Base-by-base conservation (phyloP, 2,329 filamentous ascomycete genomes). In the Cladosporium phlei region DNA sequence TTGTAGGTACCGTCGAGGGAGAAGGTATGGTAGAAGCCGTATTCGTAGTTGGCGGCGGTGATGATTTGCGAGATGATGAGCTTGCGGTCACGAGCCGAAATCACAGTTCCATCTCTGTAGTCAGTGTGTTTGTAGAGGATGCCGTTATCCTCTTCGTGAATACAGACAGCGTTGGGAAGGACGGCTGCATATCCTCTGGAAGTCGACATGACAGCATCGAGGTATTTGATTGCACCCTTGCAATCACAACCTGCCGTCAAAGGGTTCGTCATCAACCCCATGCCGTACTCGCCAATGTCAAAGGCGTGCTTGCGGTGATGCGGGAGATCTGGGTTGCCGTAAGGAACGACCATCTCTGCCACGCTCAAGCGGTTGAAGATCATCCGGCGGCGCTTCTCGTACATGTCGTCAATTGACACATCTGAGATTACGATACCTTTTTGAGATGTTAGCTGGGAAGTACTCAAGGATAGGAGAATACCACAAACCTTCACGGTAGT, bases 61-160 rank as follows among this genome's bases (percentile, higher is more conserved):
- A 82, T 78, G 62, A 85, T 81, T 59, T 78, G 82, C 55, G 85
- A 82, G 3, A 86, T 63, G 1, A 86, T 80, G 2, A 86, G 71
- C 54, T 83, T 77, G 1, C 82, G 74, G 49, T 74, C 71, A 8
- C 83, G 71, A 0, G 77, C 78, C 0, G 85, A 78, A 2, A 81
- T 78, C 0, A 80, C 79, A 2, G 78, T 73, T 21, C 73, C 71
- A 0, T 80, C 85, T 4, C 82, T 72, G 69, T 77, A 83, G 66
- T 86, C 85, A 5, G 80, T 83, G 65, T 85, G 82, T 59, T 86
- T 85, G 80, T 81, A 85, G 6, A 75, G 73, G 30, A 86, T 82
- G 5, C 83, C 83, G 43, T 79, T 77, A 54, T 86, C 83, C 57
- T 84, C 78, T 60, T 86, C 83, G 57, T 86, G 83, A 4, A 86